A percentile compares a stretch with the other conserved stretches of the same genome.
Conservation (phyloP, 192 early-diverging fungal genomes). For the Rhizophagus sp. region DNA sequence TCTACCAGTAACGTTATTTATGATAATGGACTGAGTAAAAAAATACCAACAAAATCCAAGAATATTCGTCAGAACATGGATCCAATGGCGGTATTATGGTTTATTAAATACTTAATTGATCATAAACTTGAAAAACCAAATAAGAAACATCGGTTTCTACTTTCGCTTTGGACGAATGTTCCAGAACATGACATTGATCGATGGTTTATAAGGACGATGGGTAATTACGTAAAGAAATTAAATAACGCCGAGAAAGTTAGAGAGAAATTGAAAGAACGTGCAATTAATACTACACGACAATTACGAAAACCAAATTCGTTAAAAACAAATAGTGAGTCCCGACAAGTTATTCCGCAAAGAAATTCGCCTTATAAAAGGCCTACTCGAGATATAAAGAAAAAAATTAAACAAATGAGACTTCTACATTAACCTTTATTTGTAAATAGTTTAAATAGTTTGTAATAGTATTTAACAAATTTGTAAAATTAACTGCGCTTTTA, state of each 20-base stretch:
- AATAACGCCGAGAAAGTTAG: background rate
- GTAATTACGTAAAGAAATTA: constrained; percentile 18
- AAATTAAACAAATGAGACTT: too few relatives aligned
- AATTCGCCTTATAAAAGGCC: too few relatives aligned
- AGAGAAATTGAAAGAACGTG: constrained; percentile 10
- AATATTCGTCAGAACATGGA: constrained; percentile 7
- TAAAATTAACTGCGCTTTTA: too few relatives aligned
- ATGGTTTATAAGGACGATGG: constrained; percentile 22
- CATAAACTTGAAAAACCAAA: constrained; percentile 18
- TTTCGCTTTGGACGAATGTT: constrained; percentile 23
- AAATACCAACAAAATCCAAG: too few relatives aligned
- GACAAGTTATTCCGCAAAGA: too few relatives aligned
- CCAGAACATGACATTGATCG: constrained; percentile 11
- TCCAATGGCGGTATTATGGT: constrained; percentile 7
- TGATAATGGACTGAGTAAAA: too few relatives aligned
- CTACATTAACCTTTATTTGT: too few relatives aligned
- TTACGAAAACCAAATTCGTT: constrained; percentile 4
- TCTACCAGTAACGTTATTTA: too few relatives aligned
- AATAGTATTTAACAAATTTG: too few relatives aligned
- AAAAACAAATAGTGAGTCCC: background rate
- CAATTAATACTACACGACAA: background rate
- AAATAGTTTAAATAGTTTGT: too few relatives aligned
- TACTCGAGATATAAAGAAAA: too few relatives aligned
- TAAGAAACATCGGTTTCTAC: background rate
- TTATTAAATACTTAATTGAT: constrained; percentile 29